Evolutionary conservation across 83 land plant species (phyloP).

Genomic region (Diphasiastrum complanatum): DNA sequence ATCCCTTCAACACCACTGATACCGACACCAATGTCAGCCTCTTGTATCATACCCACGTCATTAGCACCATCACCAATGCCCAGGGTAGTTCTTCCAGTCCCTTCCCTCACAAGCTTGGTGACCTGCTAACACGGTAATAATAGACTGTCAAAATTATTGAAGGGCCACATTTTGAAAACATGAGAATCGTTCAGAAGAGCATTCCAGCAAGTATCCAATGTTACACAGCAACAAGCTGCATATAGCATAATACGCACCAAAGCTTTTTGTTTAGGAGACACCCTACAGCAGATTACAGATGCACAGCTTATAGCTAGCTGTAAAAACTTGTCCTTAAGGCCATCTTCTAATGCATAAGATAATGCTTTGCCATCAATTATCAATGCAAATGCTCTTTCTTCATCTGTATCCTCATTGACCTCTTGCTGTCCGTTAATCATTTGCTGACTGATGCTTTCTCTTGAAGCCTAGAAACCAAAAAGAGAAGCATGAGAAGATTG

Average conservation of each 20-base stretch:
- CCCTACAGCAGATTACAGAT: conserved; percentile 82
- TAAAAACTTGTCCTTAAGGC: conserved; percentile 55
- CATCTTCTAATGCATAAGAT: conserved; percentile 58
- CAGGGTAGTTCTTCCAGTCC: conserved; percentile 4
- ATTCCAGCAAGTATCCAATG: too few relatives aligned
- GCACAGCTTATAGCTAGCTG: conserved; percentile 65
- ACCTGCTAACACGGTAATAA: too few relatives aligned
- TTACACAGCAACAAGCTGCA: too few relatives aligned
- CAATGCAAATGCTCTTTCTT: conserved; percentile 55
- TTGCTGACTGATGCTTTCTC: conserved; percentile 38
- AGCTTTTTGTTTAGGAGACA: conserved; percentile 82
- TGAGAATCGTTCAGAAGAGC: too few relatives aligned
- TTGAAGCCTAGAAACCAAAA: conserved; percentile 42
- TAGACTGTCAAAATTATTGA: too few relatives aligned
- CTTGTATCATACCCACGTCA: conserved; percentile 16
- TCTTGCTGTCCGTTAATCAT: conserved; percentile 30
- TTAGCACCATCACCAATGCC: conserved; percentile 15
- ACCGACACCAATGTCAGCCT: conserved; percentile 16
- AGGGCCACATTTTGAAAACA: too few relatives aligned
- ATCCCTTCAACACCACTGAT: conserved; percentile 15
- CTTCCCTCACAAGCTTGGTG: too few relatives aligned
- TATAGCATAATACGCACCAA: too few relatives aligned
- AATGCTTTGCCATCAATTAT: conserved; percentile 80
- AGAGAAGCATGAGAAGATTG: background rate
- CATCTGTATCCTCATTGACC: conserved; percentile 15